Evolutionary conservation across 2,329 filamentous ascomycete species (phyloP).

Genomic region (Cordyceps pruinosa): DNA sequence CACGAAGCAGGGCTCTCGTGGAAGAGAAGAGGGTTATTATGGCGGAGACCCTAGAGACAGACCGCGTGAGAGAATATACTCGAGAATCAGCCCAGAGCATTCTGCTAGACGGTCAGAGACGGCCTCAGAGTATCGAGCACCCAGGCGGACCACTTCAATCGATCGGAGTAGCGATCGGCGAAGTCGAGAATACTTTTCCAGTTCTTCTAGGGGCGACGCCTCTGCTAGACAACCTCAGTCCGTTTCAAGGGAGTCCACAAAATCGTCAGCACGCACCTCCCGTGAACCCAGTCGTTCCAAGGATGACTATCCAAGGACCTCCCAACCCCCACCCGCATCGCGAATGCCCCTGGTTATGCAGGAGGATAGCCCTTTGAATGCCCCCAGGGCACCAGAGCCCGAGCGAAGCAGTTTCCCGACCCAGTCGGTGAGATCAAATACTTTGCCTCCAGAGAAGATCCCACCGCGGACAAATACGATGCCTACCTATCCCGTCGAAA

Average conservation of each 20-base stretch:
- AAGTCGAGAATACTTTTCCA: constrained; percentile 21
- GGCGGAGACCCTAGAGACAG: background rate
- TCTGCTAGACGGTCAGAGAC: constrained; percentile 15
- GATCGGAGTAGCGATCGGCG: constrained; percentile 26
- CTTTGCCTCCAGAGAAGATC: background rate
- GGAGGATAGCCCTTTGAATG: constrained; percentile 23
- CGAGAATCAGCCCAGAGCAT: background rate
- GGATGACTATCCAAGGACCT: constrained; percentile 30
- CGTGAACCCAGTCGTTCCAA: constrained; percentile 32
- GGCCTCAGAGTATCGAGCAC: constrained; percentile 21
- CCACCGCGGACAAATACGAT: constrained; percentile 5
- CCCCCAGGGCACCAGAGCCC: background rate
- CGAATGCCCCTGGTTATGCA: constrained; percentile 30
- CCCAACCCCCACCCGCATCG: constrained; percentile 23
- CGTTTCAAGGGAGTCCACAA: background rate
- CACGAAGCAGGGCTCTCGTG: constrained; percentile 33
- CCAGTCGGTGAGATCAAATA: background rate
- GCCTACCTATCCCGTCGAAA: constrained; percentile 4
- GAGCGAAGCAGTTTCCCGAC: background rate
- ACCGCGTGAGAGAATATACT: constrained; percentile 7
- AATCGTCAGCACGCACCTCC: constrained; percentile 16
- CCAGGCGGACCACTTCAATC: constrained; percentile 25
- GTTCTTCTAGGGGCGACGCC: constrained; percentile 14
- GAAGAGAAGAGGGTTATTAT: constrained; percentile 38
- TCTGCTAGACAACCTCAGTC: background rate